A percentile compares a stretch with the other conserved stretches of the same genome.
Evolutionary conservation across 2,329 filamentous ascomycete genomes (phyloP).

Genomic region (Colletotrichum eleusines): DNA sequence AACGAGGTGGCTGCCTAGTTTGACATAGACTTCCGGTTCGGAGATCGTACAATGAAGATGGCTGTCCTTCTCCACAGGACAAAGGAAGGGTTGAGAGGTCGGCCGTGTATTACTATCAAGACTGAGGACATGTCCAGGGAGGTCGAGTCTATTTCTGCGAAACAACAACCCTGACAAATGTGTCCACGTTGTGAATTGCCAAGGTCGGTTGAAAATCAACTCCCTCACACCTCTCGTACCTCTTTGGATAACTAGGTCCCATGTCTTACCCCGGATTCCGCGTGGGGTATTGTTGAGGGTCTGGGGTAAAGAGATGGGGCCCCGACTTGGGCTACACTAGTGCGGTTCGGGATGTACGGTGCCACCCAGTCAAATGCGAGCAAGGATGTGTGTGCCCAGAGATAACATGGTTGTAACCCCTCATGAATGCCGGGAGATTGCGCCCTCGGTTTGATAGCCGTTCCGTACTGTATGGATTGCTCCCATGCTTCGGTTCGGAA

Average conservation of each 20-base stretch:
- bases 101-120: background rate
- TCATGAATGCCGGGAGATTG: conserved; percentile 1
- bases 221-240: background rate
- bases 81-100: background rate
- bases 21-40: background rate
- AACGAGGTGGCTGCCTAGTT: rapidly evolving
- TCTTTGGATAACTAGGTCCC: background rate
- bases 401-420: background rate
- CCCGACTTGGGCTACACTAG: conserved; percentile 25
- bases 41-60: background rate
- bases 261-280: conserved; percentile 5
- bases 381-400: background rate
- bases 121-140: background rate
- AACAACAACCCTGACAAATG: conserved; percentile 12
- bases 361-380: conserved; percentile 11
- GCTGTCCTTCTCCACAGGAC: background rate
- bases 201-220: background rate
- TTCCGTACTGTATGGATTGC: background rate
- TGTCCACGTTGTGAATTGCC: conserved; percentile 9
- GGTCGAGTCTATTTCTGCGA: conserved; percentile 23
- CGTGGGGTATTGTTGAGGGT: conserved; percentile 8
- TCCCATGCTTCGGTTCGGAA: conserved; percentile 27
- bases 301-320: conserved; percentile 25
- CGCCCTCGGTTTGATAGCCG: conserved; percentile 21
- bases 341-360: background rate